Percentiles rank a stretch among this genome's conserved stretches.
Evolutionary conservation across 1,139 yeast species (phyloP).

Genomic region (Scheffersomyces lignicola): DNA sequence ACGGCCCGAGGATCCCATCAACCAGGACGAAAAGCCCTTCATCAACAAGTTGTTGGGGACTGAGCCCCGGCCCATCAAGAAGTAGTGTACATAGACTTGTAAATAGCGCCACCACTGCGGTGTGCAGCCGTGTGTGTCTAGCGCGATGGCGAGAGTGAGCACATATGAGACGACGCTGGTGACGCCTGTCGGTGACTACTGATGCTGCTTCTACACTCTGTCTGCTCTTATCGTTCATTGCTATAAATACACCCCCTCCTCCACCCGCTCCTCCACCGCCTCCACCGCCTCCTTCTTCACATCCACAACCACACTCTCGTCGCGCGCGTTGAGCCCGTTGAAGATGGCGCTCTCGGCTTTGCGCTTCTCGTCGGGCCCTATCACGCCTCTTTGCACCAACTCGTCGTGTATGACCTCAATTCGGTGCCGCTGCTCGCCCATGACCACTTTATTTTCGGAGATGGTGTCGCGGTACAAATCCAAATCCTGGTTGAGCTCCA

Average conservation of each 20-base stretch:
- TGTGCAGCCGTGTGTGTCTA: too few relatives aligned
- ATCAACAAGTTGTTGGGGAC: slow-evolving; percentile 45
- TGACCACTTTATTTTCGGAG: slow-evolving; percentile 33
- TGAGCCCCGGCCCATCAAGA: slow-evolving; percentile 27
- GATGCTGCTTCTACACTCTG: too few relatives aligned
- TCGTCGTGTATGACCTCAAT: slow-evolving; percentile 24
- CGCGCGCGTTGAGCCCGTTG: slow-evolving; percentile 9
- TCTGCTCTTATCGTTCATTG: too few relatives aligned
- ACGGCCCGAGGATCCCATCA: slow-evolving; percentile 61
- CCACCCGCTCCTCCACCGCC: slow-evolving; percentile 6
- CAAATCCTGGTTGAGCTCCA: slow-evolving; percentile 22
- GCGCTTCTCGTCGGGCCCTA: slow-evolving; percentile 9
- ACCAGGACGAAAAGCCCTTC: slow-evolving; percentile 43
- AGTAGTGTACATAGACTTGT: slow-evolving; percentile 12
- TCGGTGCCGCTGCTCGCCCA: slow-evolving; percentile 28
- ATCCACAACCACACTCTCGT: slow-evolving; percentile 3
- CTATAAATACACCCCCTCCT: slow-evolving; percentile 15
- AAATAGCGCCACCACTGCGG: too few relatives aligned
- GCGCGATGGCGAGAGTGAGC: too few relatives aligned
- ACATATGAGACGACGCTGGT: too few relatives aligned
- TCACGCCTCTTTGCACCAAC: slow-evolving; percentile 26
- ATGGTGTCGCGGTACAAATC: slow-evolving; percentile 30
- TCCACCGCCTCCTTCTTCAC: slow-evolving; percentile 6
- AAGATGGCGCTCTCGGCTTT: slow-evolving; percentile 10
- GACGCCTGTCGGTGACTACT: too few relatives aligned